phyloP scores from a whole-genome alignment of 257 asterid species.

The Coffea eugenioides region DNA sequence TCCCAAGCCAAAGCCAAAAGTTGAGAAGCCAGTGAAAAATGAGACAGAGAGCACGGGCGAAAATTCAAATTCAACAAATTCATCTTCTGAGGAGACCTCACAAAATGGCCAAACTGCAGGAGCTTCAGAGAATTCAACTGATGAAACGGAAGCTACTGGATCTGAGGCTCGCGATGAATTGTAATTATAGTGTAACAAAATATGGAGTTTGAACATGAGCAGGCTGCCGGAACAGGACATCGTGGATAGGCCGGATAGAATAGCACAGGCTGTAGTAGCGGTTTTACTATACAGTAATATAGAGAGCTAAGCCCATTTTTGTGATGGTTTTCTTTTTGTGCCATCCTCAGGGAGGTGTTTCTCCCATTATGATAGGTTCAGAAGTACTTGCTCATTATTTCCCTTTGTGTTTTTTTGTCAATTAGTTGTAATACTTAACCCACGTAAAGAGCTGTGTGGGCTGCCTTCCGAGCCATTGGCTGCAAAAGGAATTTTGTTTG shows the following conservation, averaged over 20 bases:
- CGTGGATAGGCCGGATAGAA: constrained; percentile 17
- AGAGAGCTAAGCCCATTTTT: constrained; percentile 39
- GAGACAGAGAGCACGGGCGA: constrained; percentile 47
- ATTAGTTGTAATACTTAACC: constrained; percentile 30
- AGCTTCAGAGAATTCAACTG: constrained; percentile 34
- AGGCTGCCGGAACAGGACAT: constrained; percentile 22
- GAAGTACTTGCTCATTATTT: constrained; percentile 18
- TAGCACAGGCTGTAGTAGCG: constrained; percentile 25
- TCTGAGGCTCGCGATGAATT: constrained; percentile 72
- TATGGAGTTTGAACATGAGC: constrained; percentile 9
- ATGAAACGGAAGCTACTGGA: constrained; percentile 24
- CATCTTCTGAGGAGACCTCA: constrained; percentile 55
- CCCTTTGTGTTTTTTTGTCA: constrained; percentile 18
- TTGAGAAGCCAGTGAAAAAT: constrained; percentile 67
- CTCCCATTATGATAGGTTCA: constrained; percentile 23
- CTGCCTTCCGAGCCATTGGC: constrained; percentile 32
- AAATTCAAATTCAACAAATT: constrained; percentile 36
- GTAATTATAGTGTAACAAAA: constrained; percentile 33
- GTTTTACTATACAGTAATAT: constrained; percentile 19
- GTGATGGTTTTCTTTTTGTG: constrained; percentile 34
- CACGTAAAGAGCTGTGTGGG: constrained; percentile 17
- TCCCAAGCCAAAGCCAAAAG: constrained; percentile 93
- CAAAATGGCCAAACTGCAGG: constrained; percentile 40
- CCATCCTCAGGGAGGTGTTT: constrained; percentile 13
- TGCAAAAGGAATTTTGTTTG: constrained; percentile 33